Conservation (phyloP, 2,329 filamentous ascomycete species). For the Pestalotiopsis sp. region DNA sequence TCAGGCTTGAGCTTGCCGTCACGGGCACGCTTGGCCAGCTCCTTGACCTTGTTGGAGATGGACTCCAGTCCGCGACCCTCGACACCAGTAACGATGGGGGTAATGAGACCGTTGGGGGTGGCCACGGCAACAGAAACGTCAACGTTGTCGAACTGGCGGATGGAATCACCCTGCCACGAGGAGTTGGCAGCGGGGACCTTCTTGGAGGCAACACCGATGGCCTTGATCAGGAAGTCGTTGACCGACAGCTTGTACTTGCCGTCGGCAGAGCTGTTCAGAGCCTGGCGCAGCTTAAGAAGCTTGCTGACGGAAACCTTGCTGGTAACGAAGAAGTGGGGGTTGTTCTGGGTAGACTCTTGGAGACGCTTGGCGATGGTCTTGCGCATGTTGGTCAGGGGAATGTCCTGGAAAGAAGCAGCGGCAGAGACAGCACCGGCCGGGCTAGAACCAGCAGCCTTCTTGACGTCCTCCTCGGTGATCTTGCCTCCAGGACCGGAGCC, state of each 20-base stretch:
- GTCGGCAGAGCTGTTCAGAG: slow-evolving; percentile 84
- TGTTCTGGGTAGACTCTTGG: slow-evolving; percentile 84
- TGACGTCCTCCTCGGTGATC: slow-evolving; percentile 90
- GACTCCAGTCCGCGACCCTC: slow-evolving; percentile 83
- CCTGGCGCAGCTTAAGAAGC: slow-evolving; percentile 93
- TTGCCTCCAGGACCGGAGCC: slow-evolving; percentile 83
- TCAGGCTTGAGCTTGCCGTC: slow-evolving; percentile 99
- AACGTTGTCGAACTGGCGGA: slow-evolving; percentile 90
- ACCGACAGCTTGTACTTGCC: slow-evolving; percentile 99
- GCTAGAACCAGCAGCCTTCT: slow-evolving; percentile 75
- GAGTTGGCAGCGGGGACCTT: slow-evolving; percentile 97
- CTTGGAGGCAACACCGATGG: slow-evolving; percentile 81
- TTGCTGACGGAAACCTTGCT: slow-evolving; percentile 89
- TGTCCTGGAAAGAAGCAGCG: slow-evolving; percentile 76
- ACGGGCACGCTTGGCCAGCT: slow-evolving; percentile 92
- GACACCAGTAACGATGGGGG: slow-evolving; percentile 91
- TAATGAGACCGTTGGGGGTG: slow-evolving; percentile 92
- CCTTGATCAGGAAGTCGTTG: slow-evolving; percentile 99
- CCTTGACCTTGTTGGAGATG: slow-evolving; percentile 91
- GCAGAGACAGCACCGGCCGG: slow-evolving; percentile 51
- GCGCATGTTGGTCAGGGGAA: slow-evolving; percentile 88
- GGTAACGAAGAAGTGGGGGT: slow-evolving; percentile 98
- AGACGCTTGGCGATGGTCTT: slow-evolving; percentile 96
- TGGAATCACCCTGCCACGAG: slow-evolving; percentile 86
- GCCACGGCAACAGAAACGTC: slow-evolving; percentile 96